Evolutionary conservation across 148 eudicot genomes (phyloP), one percentile per base, ranked within the genome.

Genomic region (Camellia japonica): DNA sequence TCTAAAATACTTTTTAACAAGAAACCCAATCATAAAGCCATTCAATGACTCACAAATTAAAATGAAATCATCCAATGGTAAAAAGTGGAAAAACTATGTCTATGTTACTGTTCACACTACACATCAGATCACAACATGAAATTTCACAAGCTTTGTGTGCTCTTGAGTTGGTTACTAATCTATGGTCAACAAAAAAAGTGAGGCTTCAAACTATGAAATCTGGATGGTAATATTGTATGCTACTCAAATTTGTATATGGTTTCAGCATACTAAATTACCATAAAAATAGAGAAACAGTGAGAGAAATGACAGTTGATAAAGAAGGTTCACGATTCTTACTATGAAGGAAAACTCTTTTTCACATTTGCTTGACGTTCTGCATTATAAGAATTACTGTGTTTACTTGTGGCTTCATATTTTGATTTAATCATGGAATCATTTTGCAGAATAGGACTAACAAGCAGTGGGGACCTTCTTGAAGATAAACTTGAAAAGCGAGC

Each of bases 401-500:
- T 16, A 41, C 19, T 78, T 4, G 20, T 73, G 54, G 30, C 14
- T 13, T 67, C 16, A 13, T 18, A 55, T 30, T 68, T 78, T n/a
- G 3, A 42, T 55, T 55, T 23, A 44, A 42, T 47, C 4, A 20
- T 67, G 54, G 46, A 44, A 59, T 60, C 49, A 67, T 70, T 72
- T 87, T 83, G 81, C 90, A 96, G 99, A 86, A 58, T 92, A 80
- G 90, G 81, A 74, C 67, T 90, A 65, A 78, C 84, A 72, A 90
- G 83, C 83, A 84, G 74, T 74, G 90, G 86, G 74, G 91, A 83
- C 79, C 83, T 90, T 75, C 78, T 88, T 81, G 87, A 87, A 82
- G 90, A 82, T 67, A 92, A 89, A 79, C 79, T 80, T 78, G 91
- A 79, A 82, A 93, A 88, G 85, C 85, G 51, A 80, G 89, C 77